Conservation (phyloP, 768 basidiomycete species). For the Mycena vitilis region DNA sequence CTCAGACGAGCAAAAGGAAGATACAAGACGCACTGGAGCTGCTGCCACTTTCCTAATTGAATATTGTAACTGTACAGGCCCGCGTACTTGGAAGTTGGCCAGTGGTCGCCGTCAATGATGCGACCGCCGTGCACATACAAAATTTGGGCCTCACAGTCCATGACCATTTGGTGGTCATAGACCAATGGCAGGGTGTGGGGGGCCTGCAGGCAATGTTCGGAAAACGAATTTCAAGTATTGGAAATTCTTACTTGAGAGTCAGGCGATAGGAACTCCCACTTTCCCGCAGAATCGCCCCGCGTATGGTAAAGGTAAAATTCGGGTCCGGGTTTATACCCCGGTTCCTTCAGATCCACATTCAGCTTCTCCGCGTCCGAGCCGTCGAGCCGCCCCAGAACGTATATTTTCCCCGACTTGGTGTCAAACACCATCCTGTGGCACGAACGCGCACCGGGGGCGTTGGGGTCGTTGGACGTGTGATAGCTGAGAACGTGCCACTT, state of each 20-base stretch:
- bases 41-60: constrained; percentile 72
- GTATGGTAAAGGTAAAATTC: constrained; percentile 86
- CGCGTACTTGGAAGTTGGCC: constrained; percentile 70
- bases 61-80: constrained; percentile 82
- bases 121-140: constrained; percentile 84
- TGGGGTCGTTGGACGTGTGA: constrained; percentile 63
- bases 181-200: constrained; percentile 65
- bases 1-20: neutral
- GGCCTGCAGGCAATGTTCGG: neutral
- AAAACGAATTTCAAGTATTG: too few relatives aligned
- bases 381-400: constrained; percentile 75
- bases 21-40: constrained; percentile 65
- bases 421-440: constrained; percentile 91
- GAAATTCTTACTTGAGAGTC: constrained; percentile 66
- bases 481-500: constrained; percentile 72
- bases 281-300: constrained; percentile 66
- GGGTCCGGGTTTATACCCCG: constrained; percentile 52
- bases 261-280: constrained; percentile 77
- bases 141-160: constrained; percentile 77
- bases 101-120: constrained; percentile 74
- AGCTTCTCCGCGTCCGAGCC: constrained; percentile 61
- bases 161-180: constrained; percentile 85
- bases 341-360: constrained; percentile 30
- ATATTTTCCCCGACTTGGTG: constrained; percentile 74
- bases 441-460: constrained; percentile 77